Evolutionary conservation across 345 rosid genomes (phyloP), one percentile per base, ranked within the genome.

Genomic region (Aquilaria yunnanensis): DNA sequence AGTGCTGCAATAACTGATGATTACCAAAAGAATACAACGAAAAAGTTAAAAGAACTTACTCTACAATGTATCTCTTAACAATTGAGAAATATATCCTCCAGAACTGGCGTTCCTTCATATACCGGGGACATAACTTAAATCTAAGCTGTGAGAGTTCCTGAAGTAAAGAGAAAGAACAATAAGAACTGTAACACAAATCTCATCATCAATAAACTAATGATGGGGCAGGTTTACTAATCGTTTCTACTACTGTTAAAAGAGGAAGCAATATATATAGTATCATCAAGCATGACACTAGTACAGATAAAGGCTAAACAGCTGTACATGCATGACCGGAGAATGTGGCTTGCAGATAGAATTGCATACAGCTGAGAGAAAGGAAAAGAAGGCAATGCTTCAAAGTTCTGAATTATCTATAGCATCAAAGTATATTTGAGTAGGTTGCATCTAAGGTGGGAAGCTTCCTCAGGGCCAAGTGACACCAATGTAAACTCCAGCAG

Each of bases 71-170:
- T 62, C 71, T 75, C 68, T 78, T 83, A 72, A 86, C 96, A 71
- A 90, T 90, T 63, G 68, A 61, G 69, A 87, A 93, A 65, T 93
- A 90, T 68, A 85, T 85, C 69, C 74, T 84, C 97, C 98, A 93
- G 75, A 93, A 93, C 49, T 81, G 82, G 6, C 63, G 74, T 66
- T 93, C 98, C 81, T 90, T 88, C 86, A 90, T 69, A 57, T 74
- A 60, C 63, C 87, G 67, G 16, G 97, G 98, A 63, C 96, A 93
- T 53, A 83, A 71, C 82, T 70, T 75, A 61, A 85, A 93, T 75
- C 98, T 83, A 61, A 93, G 80, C 61, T 85, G 86, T 16, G 96
- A 72, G 62, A 93, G 87, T 77, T 90, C 96, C 98, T 90, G 75
- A 13, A 63, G 67, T 23, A 47, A 5, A 41, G 41, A 16, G 16